Conservation (phyloP, 2,329 filamentous ascomycete genomes). For the Coniochaeta hoffmannii region DNA sequence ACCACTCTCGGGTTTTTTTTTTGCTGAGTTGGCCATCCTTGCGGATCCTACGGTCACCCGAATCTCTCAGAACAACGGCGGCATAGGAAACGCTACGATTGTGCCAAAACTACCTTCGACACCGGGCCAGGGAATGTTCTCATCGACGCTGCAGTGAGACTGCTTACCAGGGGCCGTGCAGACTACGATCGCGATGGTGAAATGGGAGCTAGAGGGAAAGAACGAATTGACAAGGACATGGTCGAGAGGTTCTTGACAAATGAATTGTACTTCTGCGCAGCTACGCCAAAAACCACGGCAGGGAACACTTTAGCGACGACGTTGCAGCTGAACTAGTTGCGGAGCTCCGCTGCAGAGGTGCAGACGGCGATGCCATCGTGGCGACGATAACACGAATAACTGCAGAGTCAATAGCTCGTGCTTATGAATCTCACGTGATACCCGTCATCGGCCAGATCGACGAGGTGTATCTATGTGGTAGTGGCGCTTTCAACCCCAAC, state of each 20-base stretch:
- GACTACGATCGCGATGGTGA: constrained; percentile 23
- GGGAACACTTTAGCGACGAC: constrained; percentile 43
- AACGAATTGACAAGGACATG: constrained; percentile 27
- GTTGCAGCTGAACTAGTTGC: constrained; percentile 35
- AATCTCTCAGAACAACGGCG: constrained; percentile 44
- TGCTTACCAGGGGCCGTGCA: constrained; percentile 7
- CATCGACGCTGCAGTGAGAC: constrained; percentile 17
- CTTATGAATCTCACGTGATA: constrained; percentile 4
- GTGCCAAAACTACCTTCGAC: constrained; percentile 33
- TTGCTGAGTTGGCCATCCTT: constrained; percentile 39
- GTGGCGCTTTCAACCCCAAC: constrained; percentile 36
- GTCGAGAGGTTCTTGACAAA: constrained; percentile 32
- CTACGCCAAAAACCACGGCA: constrained; percentile 38
- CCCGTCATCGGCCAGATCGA: constrained; percentile 21
- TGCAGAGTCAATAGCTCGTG: constrained; percentile 34
- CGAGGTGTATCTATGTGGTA: constrained; percentile 43
- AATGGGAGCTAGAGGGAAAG: constrained; percentile 30
- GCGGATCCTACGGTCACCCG: constrained; percentile 42
- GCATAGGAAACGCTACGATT: constrained; percentile 45
- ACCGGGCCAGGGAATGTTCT: constrained; percentile 38
- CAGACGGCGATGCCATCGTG: constrained; percentile 34
- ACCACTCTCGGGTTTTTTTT: constrained; percentile 44
- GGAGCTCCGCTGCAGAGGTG: constrained; percentile 26
- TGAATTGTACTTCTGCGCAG: constrained; percentile 32
- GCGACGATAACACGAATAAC: constrained; percentile 45